A percentile compares a stretch with the other conserved stretches of the same genome.
Conservation (phyloP, 106 monocot species). For the Acanthochlamys bracteata region DNA sequence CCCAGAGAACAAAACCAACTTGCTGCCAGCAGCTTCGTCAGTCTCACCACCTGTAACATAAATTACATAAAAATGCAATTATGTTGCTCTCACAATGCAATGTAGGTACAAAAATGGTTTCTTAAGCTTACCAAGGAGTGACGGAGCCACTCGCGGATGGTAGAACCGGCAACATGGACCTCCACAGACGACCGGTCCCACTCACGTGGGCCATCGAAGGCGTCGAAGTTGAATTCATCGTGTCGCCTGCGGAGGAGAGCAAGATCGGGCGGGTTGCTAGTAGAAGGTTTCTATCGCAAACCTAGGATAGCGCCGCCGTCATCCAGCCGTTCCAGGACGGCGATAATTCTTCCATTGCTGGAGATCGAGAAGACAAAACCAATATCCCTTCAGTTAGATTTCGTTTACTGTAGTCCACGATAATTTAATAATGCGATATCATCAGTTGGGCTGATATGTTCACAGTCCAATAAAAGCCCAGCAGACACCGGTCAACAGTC, state of each 20-base stretch:
- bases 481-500: no score
- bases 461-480: no score
- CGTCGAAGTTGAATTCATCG: conserved; percentile 5
- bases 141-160: conserved; percentile 47
- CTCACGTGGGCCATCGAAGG: conserved; percentile 42
- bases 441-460: no score
- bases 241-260: conserved; percentile 7
- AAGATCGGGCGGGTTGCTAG: conserved; percentile 53
- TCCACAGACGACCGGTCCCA: conserved; percentile 78
- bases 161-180: conserved; percentile 35
- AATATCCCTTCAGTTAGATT: no score
- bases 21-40: conserved; percentile 11
- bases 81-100: not conserved
- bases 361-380: no score
- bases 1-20: conserved; percentile 83
- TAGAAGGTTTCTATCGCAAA: conserved; percentile 40
- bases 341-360: conserved; percentile 8
- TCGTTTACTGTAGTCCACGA: no score
- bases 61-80: not conserved
- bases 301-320: conserved; percentile 35
- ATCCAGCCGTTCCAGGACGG: conserved; percentile 51
- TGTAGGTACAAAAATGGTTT: not conserved
- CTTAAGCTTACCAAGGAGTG: conserved; percentile 15
- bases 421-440: no score
- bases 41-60: conserved; percentile 16